phyloP scores from a whole-genome alignment of 306 rosid species.

The Prunus dulcis region DNA sequence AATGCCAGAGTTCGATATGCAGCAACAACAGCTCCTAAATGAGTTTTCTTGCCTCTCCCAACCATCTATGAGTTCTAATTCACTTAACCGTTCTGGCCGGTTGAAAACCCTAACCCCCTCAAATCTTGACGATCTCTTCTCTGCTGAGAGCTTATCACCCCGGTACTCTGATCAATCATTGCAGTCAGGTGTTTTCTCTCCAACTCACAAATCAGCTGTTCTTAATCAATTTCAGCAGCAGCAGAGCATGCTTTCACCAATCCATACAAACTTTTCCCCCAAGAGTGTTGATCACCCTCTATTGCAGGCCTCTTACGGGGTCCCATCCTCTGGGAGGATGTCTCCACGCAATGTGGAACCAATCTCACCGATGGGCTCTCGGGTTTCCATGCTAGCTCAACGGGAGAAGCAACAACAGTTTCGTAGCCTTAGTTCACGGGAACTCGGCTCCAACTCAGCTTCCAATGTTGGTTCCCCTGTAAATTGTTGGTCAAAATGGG shows the following conservation, averaged over 20 bases:
- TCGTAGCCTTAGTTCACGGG: slow-evolving; percentile 93
- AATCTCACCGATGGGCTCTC: slow-evolving; percentile 73
- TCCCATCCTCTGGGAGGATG: slow-evolving; percentile 80
- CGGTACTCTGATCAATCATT: slow-evolving; percentile 69
- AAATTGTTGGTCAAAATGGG: slow-evolving; percentile 88
- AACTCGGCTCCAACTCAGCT: slow-evolving; percentile 67
- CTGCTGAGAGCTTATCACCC: slow-evolving; percentile 85
- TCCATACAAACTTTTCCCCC: slow-evolving; percentile 73
- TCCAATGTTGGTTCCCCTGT: slow-evolving; percentile 44
- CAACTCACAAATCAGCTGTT: slow-evolving; percentile 84
- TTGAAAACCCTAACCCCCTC: slow-evolving; percentile 68
- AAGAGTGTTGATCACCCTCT: slow-evolving; percentile 62
- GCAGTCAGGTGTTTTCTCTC: slow-evolving; percentile 73
- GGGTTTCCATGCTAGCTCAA: slow-evolving; percentile 75
- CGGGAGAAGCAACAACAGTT: slow-evolving; percentile 83
- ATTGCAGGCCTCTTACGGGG: slow-evolving; percentile 70
- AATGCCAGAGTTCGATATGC: slow-evolving; percentile 67
- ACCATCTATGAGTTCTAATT: slow-evolving; percentile 55
- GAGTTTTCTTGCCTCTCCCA: slow-evolving; percentile 72
- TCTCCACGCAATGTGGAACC: slow-evolving; percentile 84
- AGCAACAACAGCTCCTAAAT: slow-evolving; percentile 72
- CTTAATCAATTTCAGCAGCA: slow-evolving; percentile 91
- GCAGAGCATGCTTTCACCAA: slow-evolving; percentile 74
- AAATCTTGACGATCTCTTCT: slow-evolving; percentile 84
- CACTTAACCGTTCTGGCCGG: slow-evolving; percentile 72